Base-by-base conservation (phyloP, 108 stramenopile genomes). In the Pseudonitzschia delicatissima region DNA sequence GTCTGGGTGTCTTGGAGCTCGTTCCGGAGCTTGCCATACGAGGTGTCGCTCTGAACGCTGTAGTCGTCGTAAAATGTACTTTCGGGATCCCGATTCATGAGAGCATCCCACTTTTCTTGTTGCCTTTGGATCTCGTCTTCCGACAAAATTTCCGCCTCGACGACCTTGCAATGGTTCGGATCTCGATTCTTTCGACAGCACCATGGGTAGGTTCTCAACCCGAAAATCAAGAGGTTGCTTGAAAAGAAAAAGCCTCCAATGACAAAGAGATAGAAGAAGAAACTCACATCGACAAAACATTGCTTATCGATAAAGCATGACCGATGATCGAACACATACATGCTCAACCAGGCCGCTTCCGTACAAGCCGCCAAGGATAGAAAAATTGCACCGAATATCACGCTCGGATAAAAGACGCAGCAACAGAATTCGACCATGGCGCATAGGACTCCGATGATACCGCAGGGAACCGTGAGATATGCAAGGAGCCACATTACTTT, bases 191-290 rank as follows among this genome's bases (percentile, higher is more conserved):
- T 48, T 48, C 47, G 47, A 18, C 2, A 23, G 47, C n/a, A 48
- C 47, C 47, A 48, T 18, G 47, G 47, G 47, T 48, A 48, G 47
- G 47, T 48, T 17, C 47, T 48, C n/a, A 48, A 48, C 1, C 47
- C 47, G 17, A 48, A 48, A 23, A 48, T 6, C 9, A 48, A 21
- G 7, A 48, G 20, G 21, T 23, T 23, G 47, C 47, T 48, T 2
- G 20, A 18, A 48, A 48, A 48, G 47, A 48, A 48, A 48, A 17
- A 48, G 7, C 47, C 47, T 2, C 6, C 20, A 18, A 21, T 48
- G 1, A 21, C 21, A 23, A 48, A 2, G 0, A 21, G 23, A 23
- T 21, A 2, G 2, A 2, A 9, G 6, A 9, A 48, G 7, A 48
- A 48, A 48, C 18, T 15, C 13, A 5, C n/a, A n/a, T 17, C 47